A percentile compares a stretch with the other conserved stretches of the same genome.
phyloP scores from a whole-genome alignment of 2,329 filamentous ascomycete genomes.

The Aspergillus nomiae region DNA sequence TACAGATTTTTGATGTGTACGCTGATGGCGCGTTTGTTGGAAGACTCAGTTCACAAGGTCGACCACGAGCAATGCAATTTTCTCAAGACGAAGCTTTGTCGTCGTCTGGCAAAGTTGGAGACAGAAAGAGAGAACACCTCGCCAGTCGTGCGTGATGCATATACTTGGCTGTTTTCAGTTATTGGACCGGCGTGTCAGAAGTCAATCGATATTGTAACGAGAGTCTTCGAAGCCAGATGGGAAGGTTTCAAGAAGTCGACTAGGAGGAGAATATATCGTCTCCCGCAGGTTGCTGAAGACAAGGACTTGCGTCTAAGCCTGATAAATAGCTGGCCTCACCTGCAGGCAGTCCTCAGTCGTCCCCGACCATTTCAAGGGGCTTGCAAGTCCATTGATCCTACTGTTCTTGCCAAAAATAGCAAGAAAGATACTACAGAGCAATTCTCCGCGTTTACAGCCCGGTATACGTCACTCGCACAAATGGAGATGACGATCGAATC shows the following conservation, averaged over 20 bases:
- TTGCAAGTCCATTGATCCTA: neutral
- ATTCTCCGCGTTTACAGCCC: conserved; percentile 11
- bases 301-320: conserved; percentile 41
- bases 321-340: conserved; percentile 42
- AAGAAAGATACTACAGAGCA: conserved; percentile 12
- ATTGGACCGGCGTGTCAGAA: conserved; percentile 31
- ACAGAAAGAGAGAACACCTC: conserved; percentile 33
- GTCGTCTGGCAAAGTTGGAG: conserved; percentile 62
- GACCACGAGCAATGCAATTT: conserved; percentile 40
- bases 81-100: conserved; percentile 57
- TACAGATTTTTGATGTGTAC: conserved; percentile 63
- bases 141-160: conserved; percentile 12
- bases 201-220: conserved; percentile 31
- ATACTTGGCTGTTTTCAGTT: conserved; percentile 31
- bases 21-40: conserved; percentile 51
- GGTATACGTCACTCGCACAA: conserved; percentile 17
- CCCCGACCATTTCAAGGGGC: neutral
- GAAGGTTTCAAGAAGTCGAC: conserved; percentile 40
- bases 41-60: conserved; percentile 35
- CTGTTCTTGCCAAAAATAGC: neutral
- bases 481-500: conserved; percentile 11
- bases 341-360: conserved; percentile 23
- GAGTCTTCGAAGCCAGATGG: conserved; percentile 42
- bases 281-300: conserved; percentile 43
- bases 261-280: conserved; percentile 42